phyloP scores from a whole-genome alignment of 1,139 yeast genomes.

The Chernovozyma sophiae-reginae region DNA sequence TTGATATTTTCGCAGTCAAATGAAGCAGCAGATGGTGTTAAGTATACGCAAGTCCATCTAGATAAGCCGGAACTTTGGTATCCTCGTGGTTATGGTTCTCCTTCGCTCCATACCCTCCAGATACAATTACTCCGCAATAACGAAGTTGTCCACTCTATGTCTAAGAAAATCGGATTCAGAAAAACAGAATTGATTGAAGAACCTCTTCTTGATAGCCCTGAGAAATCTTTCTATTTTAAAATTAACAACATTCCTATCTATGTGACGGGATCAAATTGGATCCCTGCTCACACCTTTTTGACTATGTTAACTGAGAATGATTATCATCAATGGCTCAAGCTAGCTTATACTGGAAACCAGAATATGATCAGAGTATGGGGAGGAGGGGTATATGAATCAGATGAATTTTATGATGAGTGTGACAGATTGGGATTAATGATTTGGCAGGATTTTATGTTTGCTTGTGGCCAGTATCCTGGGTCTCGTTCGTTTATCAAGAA shows the following conservation, averaged over 20 bases:
- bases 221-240: slow-evolving; percentile 37
- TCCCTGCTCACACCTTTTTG: slow-evolving; percentile 41
- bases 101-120: slow-evolving; percentile 22
- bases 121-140: slow-evolving; percentile 12
- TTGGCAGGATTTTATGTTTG: slow-evolving; percentile 54
- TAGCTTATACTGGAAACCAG: slow-evolving; percentile 34
- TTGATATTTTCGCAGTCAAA: neutral
- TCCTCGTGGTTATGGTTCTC: slow-evolving; percentile 37
- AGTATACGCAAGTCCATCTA: slow-evolving; percentile 5
- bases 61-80: slow-evolving; percentile 35
- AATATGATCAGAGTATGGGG: slow-evolving; percentile 49
- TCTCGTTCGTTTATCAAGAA: slow-evolving; percentile 22
- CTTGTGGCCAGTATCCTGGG: slow-evolving; percentile 47
- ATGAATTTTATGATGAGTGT: slow-evolving; percentile 38
- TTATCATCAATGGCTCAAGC: slow-evolving; percentile 29
- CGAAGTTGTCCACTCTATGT: slow-evolving; percentile 6
- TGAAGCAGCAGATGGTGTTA: neutral
- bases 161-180: slow-evolving; percentile 30
- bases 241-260: slow-evolving; percentile 37
- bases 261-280: slow-evolving; percentile 44
- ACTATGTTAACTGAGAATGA: slow-evolving; percentile 26
- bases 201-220: slow-evolving; percentile 23
- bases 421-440: slow-evolving; percentile 40
- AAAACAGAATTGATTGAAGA: slow-evolving; percentile 36
- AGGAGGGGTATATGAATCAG: slow-evolving; percentile 44